These are phyloP conservation scores for Trametes elegans DNA, from an alignment of 768 basidiomycete species.

Conservation along the genomic window DNA sequence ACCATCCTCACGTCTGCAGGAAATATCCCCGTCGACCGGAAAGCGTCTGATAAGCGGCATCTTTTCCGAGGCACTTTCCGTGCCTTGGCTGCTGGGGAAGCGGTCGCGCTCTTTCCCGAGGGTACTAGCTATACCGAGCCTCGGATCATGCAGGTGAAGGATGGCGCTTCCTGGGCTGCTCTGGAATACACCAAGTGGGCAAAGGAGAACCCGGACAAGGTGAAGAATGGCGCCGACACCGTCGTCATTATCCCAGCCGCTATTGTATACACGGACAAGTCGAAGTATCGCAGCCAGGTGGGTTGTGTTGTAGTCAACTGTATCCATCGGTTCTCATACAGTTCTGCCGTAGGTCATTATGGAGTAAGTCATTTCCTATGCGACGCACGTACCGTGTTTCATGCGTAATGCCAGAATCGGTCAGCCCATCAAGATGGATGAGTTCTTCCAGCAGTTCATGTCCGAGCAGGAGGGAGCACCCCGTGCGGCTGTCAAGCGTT, in stretches of 20 bases:
- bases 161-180: constrained; percentile 93
- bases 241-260: constrained; percentile 77
- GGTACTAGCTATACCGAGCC: constrained; percentile 94
- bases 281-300: constrained; percentile 89
- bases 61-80: constrained; percentile 91
- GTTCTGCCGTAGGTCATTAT: constrained; percentile 56
- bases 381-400: background rate
- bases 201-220: constrained; percentile 48
- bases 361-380: constrained; percentile 47
- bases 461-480: constrained; percentile 63
- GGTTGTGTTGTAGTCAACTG: constrained; percentile 31
- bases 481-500: constrained; percentile 79
- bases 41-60: constrained; percentile 85
- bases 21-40: constrained; percentile 97
- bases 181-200: constrained; percentile 89
- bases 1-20: constrained; percentile 84
- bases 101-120: constrained; percentile 92
- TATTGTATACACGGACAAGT: constrained; percentile 94
- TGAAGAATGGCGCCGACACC: constrained; percentile 37
- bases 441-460: constrained; percentile 76
- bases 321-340: constrained; percentile 2
- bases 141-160: constrained; percentile 87
- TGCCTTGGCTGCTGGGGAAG: constrained; percentile 72
- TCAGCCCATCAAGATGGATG: constrained; percentile 70
- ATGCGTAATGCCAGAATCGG: constrained; percentile 60